phyloP scores from a whole-genome alignment of 2,329 filamentous ascomycete species.

The Fusarium coicis region DNA sequence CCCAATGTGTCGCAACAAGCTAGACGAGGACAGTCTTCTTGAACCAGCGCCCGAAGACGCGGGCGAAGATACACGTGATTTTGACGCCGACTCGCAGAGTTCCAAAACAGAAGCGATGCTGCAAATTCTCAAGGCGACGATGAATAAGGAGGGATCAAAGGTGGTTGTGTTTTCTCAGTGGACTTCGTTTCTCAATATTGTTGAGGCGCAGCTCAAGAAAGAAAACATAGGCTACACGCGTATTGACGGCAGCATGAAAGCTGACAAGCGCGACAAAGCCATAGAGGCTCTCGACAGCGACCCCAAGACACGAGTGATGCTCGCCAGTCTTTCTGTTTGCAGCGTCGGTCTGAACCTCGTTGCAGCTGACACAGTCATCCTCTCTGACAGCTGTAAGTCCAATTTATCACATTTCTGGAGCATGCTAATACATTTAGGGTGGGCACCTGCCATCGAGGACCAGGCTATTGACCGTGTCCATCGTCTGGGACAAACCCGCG shows the following conservation, averaged over 20 bases:
- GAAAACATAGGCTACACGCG: conserved; percentile 73
- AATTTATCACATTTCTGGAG: neutral
- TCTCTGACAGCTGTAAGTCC: conserved; percentile 76
- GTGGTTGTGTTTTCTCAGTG: conserved; percentile 82
- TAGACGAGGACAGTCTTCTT: conserved; percentile 69
- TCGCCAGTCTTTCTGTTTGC: conserved; percentile 84
- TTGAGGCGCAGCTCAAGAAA: conserved; percentile 74
- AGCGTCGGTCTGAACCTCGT: conserved; percentile 89
- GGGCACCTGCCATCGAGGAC: conserved; percentile 92
- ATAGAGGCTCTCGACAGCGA: conserved; percentile 75
- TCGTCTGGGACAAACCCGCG: conserved; percentile 81
- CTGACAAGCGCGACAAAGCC: conserved; percentile 75
- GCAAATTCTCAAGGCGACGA: conserved; percentile 77
- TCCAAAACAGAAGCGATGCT: conserved; percentile 86
- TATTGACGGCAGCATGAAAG: conserved; percentile 84
- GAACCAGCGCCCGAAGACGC: conserved; percentile 70
- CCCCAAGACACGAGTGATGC: conserved; percentile 75
- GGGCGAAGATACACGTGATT: conserved; percentile 56
- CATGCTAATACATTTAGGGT: conserved; percentile 63
- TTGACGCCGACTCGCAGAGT: conserved; percentile 74
- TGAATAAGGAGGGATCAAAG: conserved; percentile 72
- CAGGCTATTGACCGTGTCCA: conserved; percentile 92
- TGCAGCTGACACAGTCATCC: conserved; percentile 84
- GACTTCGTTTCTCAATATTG: conserved; percentile 78
- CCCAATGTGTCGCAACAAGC: conserved; percentile 81